Conservation (phyloP, 441 rosid species). For the Croton laevigatus region DNA sequence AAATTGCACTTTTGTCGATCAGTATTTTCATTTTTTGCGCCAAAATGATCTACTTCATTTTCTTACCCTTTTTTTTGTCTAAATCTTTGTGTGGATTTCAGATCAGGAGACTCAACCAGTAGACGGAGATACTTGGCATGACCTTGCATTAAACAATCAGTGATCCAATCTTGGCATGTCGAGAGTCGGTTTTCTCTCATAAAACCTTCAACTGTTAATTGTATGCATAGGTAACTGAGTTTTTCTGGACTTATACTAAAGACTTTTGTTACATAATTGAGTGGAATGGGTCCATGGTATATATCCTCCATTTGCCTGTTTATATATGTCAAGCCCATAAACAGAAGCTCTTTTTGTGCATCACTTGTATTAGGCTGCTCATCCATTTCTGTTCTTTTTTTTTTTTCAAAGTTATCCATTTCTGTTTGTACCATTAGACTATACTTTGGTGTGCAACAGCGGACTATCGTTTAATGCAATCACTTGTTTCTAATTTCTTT, state of each 20-base stretch:
- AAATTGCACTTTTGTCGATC: not conserved
- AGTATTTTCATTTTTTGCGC: not conserved
- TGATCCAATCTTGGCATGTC: constrained; percentile 23
- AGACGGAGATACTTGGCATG: constrained; percentile 73
- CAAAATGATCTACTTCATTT: not conserved
- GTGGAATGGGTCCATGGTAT: not conserved
- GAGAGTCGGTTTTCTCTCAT: constrained; percentile 10
- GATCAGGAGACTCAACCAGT: constrained; percentile 70
- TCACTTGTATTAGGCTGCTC: not conserved
- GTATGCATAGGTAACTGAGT: not conserved
- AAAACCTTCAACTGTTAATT: not conserved
- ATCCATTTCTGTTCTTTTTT: too few relatives aligned
- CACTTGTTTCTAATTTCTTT: not conserved
- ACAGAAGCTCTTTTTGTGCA: not conserved
- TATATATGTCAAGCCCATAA: not conserved
- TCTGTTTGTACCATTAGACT: not conserved
- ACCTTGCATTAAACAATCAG: constrained; percentile 61
- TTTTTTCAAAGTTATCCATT: too few relatives aligned
- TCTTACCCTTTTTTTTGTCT: not conserved
- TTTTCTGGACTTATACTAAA: not conserved
- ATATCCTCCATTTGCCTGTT: not conserved
- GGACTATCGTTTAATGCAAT: not conserved
- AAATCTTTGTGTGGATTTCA: constrained; percentile 18
- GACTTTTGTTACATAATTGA: not conserved
- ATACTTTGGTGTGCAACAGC: not conserved